phyloP scores from a whole-genome alignment of 1,139 yeast species.

The Wickerhamiella pararugosa region DNA sequence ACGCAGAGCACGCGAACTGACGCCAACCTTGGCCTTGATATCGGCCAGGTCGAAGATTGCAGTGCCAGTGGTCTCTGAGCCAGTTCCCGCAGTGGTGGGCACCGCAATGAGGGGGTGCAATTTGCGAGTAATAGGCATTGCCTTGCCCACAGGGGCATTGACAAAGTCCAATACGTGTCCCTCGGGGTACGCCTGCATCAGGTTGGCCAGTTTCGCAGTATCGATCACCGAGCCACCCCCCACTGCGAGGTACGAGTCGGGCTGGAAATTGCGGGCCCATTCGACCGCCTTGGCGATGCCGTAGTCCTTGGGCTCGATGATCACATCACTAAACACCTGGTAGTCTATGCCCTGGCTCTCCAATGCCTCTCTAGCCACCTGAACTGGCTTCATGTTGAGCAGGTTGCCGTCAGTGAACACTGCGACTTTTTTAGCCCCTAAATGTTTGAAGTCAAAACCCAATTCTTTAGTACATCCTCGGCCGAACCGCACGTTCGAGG shows the following conservation, averaged over 20 bases:
- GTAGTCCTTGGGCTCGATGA: conserved; percentile 29
- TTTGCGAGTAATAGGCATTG: conserved; percentile 23
- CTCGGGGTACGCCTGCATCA: conserved; percentile 27
- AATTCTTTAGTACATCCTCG: conserved; percentile 28
- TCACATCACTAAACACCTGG: conserved; percentile 26
- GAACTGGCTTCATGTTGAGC: conserved; percentile 22
- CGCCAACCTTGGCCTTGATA: conserved; percentile 28
- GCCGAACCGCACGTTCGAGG: conserved; percentile 28
- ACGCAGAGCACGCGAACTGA: conserved; percentile 27
- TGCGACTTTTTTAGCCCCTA: conserved; percentile 22
- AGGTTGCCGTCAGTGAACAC: conserved; percentile 14
- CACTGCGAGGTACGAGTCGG: conserved; percentile 29
- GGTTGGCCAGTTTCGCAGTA: conserved; percentile 29
- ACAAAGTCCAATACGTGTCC: conserved; percentile 29
- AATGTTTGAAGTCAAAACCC: conserved; percentile 27
- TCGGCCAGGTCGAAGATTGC: conserved; percentile 27
- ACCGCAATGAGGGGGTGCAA: conserved; percentile 30
- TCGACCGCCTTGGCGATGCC: conserved; percentile 27
- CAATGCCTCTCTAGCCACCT: conserved; percentile 23
- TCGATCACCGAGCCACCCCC: conserved; percentile 32
- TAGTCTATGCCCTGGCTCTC: conserved; percentile 26
- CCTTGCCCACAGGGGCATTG: conserved; percentile 31
- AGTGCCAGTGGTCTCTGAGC: conserved; percentile 33
- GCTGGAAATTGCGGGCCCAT: conserved; percentile 25
- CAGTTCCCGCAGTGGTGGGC: conserved; percentile 34